Base-by-base conservation (phyloP, 2,329 filamentous ascomycete species). In the Fusarium newnesense region DNA sequence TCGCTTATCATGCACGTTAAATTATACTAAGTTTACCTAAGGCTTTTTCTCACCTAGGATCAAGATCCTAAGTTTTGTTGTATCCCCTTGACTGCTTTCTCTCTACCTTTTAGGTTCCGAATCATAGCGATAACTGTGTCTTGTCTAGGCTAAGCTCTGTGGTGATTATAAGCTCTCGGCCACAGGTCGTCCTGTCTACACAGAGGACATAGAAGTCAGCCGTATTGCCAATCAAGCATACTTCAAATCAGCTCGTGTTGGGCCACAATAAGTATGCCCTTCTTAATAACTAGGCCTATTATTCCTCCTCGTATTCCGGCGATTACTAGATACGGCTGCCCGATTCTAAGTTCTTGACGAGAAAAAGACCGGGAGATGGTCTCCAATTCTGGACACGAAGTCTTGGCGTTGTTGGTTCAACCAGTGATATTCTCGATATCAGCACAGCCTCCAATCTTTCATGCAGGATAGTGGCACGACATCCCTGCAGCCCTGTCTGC, bases 61-160 rank as follows among this genome's bases (percentile, higher is more conserved):
- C 24, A 24, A 24, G 24, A 24, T 24, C 24, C 24, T 24, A 24
- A 24, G 24, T 24, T 24, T 24, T 24, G 24, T 36, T 15, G 9
- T 10, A 5, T 37, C 26, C 1, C 11, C 18, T 13, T 8, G n/a
- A 1, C 5, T 5, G 0, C 15, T 34, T 24, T 3, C 5, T 11
- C 19, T 47, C 9, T 30, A 7, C 18, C 5, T 21, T 18, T 21
- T 13, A 34, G 0, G 5, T 7, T 9, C 10, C 12, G 10, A 32
- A n/a, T 2, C 10, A 7, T 0, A 18, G 46, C 1, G 4, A 24
- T 49, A 2, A 2, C 15, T 9, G 15, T 9, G 7, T 5, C 13
- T 2, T 32, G 15, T 19, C 7, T 2, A 24, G 10, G 5, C 10
- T 7, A 34, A 24, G 30, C 19, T 13, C 10, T 2, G 21, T 32